Percentiles rank a stretch among this genome's conserved stretches.
phyloP scores from a whole-genome alignment of 768 basidiomycete species.

The Suillus discolor region DNA sequence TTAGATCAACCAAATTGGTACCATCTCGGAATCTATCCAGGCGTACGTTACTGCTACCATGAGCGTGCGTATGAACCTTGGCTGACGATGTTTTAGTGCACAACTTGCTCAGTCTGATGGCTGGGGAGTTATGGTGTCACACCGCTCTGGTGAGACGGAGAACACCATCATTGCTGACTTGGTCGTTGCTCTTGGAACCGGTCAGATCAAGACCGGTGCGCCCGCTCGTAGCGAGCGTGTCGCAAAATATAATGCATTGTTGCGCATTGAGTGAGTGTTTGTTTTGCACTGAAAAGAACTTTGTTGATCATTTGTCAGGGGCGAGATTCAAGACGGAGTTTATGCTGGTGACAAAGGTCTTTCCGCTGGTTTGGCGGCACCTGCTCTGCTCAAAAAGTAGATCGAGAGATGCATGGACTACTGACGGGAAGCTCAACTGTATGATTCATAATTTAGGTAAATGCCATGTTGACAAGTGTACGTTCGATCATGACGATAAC shows the following conservation, averaged over 20 bases:
- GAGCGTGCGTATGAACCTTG: conserved; percentile 9
- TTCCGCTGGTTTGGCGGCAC: conserved; percentile 73
- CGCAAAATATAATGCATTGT: conserved; percentile 88
- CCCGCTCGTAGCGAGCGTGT: conserved; percentile 96
- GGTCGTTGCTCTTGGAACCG: conserved; percentile 87
- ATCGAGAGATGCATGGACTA: conserved; percentile 4
- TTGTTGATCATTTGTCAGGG: conserved; percentile 46
- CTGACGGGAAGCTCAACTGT: conserved; percentile 22
- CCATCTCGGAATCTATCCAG: conserved; percentile 98
- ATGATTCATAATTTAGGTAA: conserved; percentile 29
- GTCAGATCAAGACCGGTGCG: conserved; percentile 99
- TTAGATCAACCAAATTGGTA: conserved; percentile 97
- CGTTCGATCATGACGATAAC: conserved; percentile 19
- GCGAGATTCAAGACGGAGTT: conserved; percentile 69
- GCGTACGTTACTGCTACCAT: conserved; percentile 61
- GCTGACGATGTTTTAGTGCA: conserved; percentile 52
- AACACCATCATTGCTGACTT: conserved; percentile 97
- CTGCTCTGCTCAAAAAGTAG: conserved; percentile 73
- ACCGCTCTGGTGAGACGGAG: conserved; percentile 98
- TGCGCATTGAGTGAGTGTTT: conserved; percentile 82
- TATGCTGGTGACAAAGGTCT: conserved; percentile 83
- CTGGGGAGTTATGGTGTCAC: conserved; percentile 99
- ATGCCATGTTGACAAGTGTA: conserved; percentile 24
- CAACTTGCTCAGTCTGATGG: conserved; percentile 94
- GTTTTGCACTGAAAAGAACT: conserved; percentile 11